Conservation (phyloP, 768 basidiomycete genomes). For the Cystoderma amianthinum region DNA sequence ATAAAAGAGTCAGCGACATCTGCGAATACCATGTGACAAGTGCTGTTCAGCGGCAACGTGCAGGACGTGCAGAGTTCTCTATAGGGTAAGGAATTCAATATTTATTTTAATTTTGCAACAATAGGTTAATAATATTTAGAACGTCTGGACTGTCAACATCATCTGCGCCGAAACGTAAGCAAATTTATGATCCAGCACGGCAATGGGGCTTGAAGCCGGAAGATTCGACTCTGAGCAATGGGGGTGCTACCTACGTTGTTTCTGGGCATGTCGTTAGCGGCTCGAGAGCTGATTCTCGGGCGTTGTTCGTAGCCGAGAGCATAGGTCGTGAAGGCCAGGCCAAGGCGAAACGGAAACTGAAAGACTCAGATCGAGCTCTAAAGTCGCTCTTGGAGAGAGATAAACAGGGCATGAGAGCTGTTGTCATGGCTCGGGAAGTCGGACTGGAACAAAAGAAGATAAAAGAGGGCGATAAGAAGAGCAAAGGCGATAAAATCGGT, state of each 20-base stretch:
- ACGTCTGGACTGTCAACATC: conserved; percentile 66
- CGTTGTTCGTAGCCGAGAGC: conserved; percentile 56
- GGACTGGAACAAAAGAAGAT: conserved; percentile 2
- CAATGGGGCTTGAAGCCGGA: conserved; percentile 72
- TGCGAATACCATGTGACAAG: conserved; percentile 91
- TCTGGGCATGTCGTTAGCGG: conserved; percentile 70
- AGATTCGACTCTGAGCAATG: conserved; percentile 17
- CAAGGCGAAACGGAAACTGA: conserved; percentile 57
- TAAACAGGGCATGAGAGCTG: conserved; percentile 59
- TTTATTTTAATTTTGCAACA: no score
- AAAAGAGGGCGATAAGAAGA: conserved; percentile 10
- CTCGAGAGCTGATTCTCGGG: conserved; percentile 24
- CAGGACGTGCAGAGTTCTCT: conserved; percentile 81
- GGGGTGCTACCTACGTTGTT: conserved; percentile 67
- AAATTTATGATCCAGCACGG: conserved; percentile 58
- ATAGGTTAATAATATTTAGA: no score
- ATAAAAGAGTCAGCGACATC: conserved; percentile 77
- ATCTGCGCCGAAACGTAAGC: conserved; percentile 42
- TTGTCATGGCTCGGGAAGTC: conserved; percentile 52
- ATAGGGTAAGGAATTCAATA: conserved; percentile 75
- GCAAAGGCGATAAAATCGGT: conserved; percentile 10
- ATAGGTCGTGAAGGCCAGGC: conserved; percentile 80
- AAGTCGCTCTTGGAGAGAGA: conserved; percentile 56
- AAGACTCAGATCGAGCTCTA: conserved; percentile 56
- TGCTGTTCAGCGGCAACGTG: conserved; percentile 69